Percentiles rank a stretch among this genome's conserved stretches.
These are phyloP conservation scores for Acer campestre DNA, from an alignment of 345 rosid genomes.

Conservation along the genomic window DNA sequence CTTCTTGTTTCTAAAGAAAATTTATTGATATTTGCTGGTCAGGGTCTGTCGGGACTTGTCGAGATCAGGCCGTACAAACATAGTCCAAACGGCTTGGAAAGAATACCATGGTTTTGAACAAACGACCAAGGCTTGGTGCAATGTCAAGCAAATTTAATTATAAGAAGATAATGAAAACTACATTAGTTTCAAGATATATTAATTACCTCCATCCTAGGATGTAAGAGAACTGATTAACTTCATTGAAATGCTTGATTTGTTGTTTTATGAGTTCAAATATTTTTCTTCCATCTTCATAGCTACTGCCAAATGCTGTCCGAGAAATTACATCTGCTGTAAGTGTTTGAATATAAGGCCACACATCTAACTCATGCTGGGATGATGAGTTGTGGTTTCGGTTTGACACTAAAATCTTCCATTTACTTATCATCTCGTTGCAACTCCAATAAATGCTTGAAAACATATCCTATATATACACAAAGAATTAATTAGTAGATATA, in stretches of 20 bases:
- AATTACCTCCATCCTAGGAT: constrained; percentile 16
- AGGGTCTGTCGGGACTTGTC: too few species aligned
- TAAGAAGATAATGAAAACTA: too few species aligned
- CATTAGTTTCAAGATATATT: too few species aligned
- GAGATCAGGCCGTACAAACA: too few species aligned
- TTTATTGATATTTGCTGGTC: too few species aligned
- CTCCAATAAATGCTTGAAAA: constrained; percentile 31
- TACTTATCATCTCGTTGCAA: constrained; percentile 28
- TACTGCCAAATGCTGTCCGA: constrained; percentile 48
- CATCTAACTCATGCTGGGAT: constrained; percentile 31
- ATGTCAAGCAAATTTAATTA: too few species aligned
- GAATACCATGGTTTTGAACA: too few species aligned
- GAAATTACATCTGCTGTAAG: constrained; percentile 46
- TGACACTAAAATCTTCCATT: constrained; percentile 2
- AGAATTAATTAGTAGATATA: too few species aligned
- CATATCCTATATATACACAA: constrained; percentile 5
- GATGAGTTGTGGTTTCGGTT: too few species aligned
- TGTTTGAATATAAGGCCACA: constrained; percentile 38
- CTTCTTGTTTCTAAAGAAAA: too few species aligned
- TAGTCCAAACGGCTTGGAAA: too few species aligned
- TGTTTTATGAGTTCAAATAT: constrained; percentile 39
- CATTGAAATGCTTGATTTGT: neutral
- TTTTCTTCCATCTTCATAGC: constrained; percentile 38
- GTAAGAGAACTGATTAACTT: neutral
- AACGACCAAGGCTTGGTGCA: too few species aligned